Evolutionary conservation across 2,329 filamentous ascomycete genomes (phyloP), one percentile per base, ranked within the genome.

Genomic region (Sclerotinia sclerotiorum): DNA sequence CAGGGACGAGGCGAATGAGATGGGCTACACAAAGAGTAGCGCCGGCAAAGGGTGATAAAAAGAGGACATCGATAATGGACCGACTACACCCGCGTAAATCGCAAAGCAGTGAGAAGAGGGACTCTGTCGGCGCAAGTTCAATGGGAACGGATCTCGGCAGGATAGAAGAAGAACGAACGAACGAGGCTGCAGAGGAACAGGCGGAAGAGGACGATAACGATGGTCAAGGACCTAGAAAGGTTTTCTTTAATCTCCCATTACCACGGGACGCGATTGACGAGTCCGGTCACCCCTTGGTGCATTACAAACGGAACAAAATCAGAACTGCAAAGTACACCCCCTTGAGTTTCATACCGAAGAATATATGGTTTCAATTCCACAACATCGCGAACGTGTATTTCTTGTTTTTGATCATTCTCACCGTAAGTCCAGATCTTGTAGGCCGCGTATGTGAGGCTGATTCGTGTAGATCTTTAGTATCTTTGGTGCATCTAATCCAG

Each of bases 371-470:
- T 73, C 96, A 99, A 80, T 98, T 99, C 78, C 94, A 99, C 81
- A 98, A 98, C 77, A 90, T 99, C 76, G 95, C 95, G 77, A 99
- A 99, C 79, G 90, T 98, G 66, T 99, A 98, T 82, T 99, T 99
- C 85, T 84, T 98, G 74, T 97, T 98, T 81, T 86, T 94, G 75
- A 94, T 97, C 78, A 97, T 99, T 77, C 86, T 99, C 70, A 89
- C 90, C 76, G 95, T 98, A 89, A 84, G 94, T 85, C 57, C 19
- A 55, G 32, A 35, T 39, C 35, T 48, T 27, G 54, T 61, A 49
- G 42, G 62, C 29, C 60, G 11, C 24, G 27, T 49, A 19, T 48
- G 29, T 56, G 52, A 68, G 72, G 65, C 73, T 79, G 74, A 32
- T 71, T 29, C 57, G 72, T 71, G 32, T 81, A 98, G 95, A 92